These are phyloP conservation scores for Neurospora sp. DNA, from an alignment of 495 filamentous ascomycete species.

Conservation along the genomic window DNA sequence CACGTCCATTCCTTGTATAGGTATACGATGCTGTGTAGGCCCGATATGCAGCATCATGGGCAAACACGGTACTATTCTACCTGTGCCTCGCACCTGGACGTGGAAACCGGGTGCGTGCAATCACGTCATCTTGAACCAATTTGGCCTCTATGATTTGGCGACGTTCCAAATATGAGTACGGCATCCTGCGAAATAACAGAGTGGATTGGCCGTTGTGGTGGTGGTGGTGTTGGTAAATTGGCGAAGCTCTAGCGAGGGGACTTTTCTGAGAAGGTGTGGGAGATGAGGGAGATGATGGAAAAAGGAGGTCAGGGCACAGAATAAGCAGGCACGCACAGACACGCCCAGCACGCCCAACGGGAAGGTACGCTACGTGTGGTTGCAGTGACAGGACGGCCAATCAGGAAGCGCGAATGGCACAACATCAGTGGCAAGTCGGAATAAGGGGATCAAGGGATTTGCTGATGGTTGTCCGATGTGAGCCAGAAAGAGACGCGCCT, in stretches of 20 bases:
- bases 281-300: not conserved
- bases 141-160: not conserved
- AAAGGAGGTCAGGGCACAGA: not conserved
- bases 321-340: not conserved
- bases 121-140: not conserved
- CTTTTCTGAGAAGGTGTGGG: not conserved
- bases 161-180: not conserved
- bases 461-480: not conserved
- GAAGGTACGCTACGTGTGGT: not conserved
- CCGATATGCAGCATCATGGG: not conserved
- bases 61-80: not conserved
- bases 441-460: not conserved
- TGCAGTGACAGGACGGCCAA: not conserved
- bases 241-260: not conserved
- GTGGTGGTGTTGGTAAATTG: conserved; percentile 3
- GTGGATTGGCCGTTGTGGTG: not conserved
- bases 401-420: conserved; percentile 12
- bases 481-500: not conserved
- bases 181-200: not conserved
- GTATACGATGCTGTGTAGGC: not conserved
- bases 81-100: not conserved
- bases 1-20: not conserved
- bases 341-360: not conserved
- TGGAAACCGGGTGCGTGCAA: not conserved
- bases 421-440: not conserved